phyloP scores from a whole-genome alignment of 2,329 filamentous ascomycete species.

The Fusarium fracticaudum region DNA sequence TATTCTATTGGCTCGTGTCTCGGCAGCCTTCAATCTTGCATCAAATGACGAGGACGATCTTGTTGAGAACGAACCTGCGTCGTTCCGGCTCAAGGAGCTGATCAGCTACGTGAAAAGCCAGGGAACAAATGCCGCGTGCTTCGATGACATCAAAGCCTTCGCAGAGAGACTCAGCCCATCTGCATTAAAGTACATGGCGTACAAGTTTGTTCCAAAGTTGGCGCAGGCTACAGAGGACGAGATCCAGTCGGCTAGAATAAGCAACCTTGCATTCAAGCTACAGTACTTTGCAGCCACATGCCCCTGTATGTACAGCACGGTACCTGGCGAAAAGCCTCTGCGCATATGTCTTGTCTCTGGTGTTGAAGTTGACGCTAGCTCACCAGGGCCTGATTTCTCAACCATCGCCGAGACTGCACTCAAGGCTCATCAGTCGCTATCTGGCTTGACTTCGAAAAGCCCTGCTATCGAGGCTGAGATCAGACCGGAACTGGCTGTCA shows the following conservation, averaged over 20 bases:
- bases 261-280: slow-evolving; percentile 53
- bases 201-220: slow-evolving; percentile 48
- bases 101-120: slow-evolving; percentile 50
- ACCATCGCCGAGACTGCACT: slow-evolving; percentile 38
- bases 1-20: slow-evolving; percentile 51
- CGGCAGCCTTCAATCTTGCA: slow-evolving; percentile 49
- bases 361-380: slow-evolving; percentile 22
- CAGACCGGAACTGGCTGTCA: slow-evolving; percentile 48
- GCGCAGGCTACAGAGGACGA: slow-evolving; percentile 41
- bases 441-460: slow-evolving; percentile 11
- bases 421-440: slow-evolving; percentile 26
- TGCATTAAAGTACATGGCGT: slow-evolving; percentile 53
- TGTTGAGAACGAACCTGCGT: slow-evolving; percentile 39
- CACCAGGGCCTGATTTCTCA: slow-evolving; percentile 39
- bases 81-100: slow-evolving; percentile 48
- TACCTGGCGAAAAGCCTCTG: slow-evolving; percentile 30
- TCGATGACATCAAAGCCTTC: slow-evolving; percentile 59
- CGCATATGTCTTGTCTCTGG: slow-evolving; percentile 42
- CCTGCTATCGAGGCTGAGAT: slow-evolving; percentile 37
- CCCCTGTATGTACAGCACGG: slow-evolving; percentile 34
- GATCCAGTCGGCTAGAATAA: slow-evolving; percentile 41
- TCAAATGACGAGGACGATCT: slow-evolving; percentile 45
- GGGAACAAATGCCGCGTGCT: slow-evolving; percentile 52
- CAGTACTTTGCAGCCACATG: slow-evolving; percentile 57
- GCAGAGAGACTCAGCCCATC: slow-evolving; percentile 53